These are phyloP conservation scores for Colletotrichum acutatum DNA, from an alignment of 2,329 filamentous ascomycete genomes.

Conservation along the genomic window DNA sequence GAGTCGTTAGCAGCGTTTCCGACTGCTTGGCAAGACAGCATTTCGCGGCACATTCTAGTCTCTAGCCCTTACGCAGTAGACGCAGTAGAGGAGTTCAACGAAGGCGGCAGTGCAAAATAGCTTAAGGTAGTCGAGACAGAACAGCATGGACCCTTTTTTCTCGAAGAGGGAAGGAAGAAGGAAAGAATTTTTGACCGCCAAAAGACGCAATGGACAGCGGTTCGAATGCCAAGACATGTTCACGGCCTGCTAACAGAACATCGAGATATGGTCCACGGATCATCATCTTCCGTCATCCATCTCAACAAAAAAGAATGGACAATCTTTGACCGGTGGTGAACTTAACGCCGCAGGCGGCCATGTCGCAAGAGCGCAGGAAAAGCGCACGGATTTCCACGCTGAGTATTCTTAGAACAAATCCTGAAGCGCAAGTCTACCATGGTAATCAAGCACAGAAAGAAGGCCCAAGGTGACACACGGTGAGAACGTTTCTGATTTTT, in stretches of 20 bases:
- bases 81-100: background rate
- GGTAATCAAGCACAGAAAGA: background rate
- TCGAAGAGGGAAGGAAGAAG: too few species aligned
- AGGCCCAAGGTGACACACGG: too few species aligned
- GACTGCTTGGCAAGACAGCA: background rate
- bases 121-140: too few species aligned
- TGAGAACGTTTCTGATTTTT: too few species aligned
- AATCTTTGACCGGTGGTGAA: too few species aligned
- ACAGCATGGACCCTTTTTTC: background rate
- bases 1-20: background rate
- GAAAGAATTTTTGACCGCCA: background rate
- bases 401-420: too few species aligned
- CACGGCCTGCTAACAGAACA: background rate
- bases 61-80: too few species aligned
- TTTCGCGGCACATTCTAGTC: background rate
- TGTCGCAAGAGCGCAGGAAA: too few species aligned
- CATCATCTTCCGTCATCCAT: conserved; percentile 1
- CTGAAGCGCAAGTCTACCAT: too few species aligned
- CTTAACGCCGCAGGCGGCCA: too few species aligned
- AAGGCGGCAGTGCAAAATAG: background rate
- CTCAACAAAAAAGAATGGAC: too few species aligned
- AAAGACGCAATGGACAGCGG: conserved; percentile 21
- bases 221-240: conserved; percentile 18
- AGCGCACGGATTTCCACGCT: too few species aligned
- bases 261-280: background rate